These are phyloP conservation scores for Choricystis sp. DNA, from an alignment of 139 green algal species.

Conservation along the genomic window DNA sequence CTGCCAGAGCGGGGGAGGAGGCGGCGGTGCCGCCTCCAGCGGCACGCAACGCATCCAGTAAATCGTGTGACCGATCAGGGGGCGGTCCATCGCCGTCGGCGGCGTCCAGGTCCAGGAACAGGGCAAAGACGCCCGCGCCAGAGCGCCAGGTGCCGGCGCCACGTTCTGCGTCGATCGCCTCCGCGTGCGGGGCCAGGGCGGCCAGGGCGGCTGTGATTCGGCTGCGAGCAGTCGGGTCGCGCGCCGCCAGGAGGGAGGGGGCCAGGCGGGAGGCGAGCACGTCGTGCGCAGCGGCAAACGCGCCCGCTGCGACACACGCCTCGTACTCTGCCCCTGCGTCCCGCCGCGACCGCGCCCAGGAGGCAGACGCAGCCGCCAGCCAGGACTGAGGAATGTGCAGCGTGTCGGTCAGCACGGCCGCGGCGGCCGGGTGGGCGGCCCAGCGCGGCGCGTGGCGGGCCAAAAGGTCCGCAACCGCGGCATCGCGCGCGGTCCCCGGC, in stretches of 20 bases:
- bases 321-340: slow-evolving; percentile 11
- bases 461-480: slow-evolving; percentile 29
- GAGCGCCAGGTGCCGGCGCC: slow-evolving; percentile 8
- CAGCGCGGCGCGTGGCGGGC: slow-evolving; percentile 23
- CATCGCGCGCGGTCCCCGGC: background rate
- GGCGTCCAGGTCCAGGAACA: slow-evolving; percentile 6
- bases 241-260: slow-evolving; percentile 16
- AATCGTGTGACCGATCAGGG: background rate
- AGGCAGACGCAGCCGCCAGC: slow-evolving; percentile 22
- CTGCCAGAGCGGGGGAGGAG: too few relatives aligned
- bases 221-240: background rate
- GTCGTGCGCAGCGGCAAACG: slow-evolving; percentile 21
- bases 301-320: slow-evolving; percentile 20
- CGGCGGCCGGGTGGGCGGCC: slow-evolving; percentile 8
- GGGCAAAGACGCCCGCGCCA: slow-evolving; percentile 16
- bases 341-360: slow-evolving; percentile 19
- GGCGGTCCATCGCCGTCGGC: background rate
- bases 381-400: slow-evolving; percentile 29
- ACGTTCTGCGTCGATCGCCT: slow-evolving; percentile 5
- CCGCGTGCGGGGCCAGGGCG: slow-evolving; percentile 9
- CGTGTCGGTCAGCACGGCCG: slow-evolving; percentile 22
- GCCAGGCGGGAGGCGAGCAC: slow-evolving; percentile 18
- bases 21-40: background rate
- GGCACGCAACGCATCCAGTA: background rate
- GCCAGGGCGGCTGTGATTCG: slow-evolving; percentile 1